These are phyloP conservation scores for Arthrocladium fulminans DNA, from an alignment of 2,329 filamentous ascomycete genomes.

Conservation along the genomic window DNA sequence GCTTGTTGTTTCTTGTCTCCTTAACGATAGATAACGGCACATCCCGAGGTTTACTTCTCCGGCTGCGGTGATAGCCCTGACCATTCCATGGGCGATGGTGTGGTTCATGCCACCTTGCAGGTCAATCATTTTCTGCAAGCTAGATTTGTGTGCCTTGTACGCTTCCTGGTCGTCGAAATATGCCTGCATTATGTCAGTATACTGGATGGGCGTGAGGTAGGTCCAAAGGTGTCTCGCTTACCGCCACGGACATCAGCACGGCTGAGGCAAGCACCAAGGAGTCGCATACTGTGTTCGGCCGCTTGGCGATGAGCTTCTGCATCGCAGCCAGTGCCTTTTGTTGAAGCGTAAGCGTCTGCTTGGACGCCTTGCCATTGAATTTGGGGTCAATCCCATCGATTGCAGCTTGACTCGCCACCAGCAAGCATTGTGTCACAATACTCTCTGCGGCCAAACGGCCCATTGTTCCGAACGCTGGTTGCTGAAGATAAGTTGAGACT, in stretches of 20 bases:
- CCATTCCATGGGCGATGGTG: background rate
- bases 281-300: background rate
- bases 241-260: slow-evolving; percentile 5
- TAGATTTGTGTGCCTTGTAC: slow-evolving; percentile 2
- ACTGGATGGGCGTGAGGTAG: background rate
- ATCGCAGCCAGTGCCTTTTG: slow-evolving; percentile 2
- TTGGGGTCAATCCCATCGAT: slow-evolving; percentile 2
- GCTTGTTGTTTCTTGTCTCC: background rate
- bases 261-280: slow-evolving; percentile 4
- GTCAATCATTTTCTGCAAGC: slow-evolving; percentile 6
- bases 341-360: slow-evolving; percentile 1
- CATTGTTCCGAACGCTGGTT: background rate
- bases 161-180: slow-evolving; percentile 1
- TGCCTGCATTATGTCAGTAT: background rate
- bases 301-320: slow-evolving; percentile 4
- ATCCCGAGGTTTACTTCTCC: background rate
- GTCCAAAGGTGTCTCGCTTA: background rate
- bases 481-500: background rate
- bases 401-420: slow-evolving; percentile 4
- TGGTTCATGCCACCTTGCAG: slow-evolving; percentile 3
- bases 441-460: background rate
- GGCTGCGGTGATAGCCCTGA: background rate
- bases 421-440: slow-evolving; percentile 1
- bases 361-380: slow-evolving; percentile 3
- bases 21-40: background rate